These are phyloP conservation scores for Westerdykella sp. DNA, from an alignment of 2,329 filamentous ascomycete species.

Conservation along the genomic window DNA sequence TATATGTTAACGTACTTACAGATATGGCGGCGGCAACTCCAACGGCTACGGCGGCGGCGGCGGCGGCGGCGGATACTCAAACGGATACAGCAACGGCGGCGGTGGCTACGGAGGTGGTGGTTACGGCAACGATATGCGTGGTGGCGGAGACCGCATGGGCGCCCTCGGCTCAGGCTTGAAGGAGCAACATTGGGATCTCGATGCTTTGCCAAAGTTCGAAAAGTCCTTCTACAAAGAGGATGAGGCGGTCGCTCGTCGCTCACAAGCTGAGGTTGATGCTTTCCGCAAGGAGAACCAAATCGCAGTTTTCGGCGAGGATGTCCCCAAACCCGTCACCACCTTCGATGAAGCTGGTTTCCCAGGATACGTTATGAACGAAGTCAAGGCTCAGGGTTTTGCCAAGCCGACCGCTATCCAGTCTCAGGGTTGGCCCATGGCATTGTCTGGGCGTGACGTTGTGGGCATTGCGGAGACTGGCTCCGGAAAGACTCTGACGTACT, in stretches of 20 bases:
- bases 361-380: constrained; percentile 93
- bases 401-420: constrained; percentile 94
- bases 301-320: constrained; percentile 68
- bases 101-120: constrained; percentile 11
- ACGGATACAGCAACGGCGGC: constrained; percentile 25
- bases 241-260: constrained; percentile 66
- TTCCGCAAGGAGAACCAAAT: constrained; percentile 86
- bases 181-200: constrained; percentile 79
- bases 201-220: constrained; percentile 85
- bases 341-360: constrained; percentile 98
- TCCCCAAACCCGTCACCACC: constrained; percentile 90
- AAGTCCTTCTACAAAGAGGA: constrained; percentile 99
- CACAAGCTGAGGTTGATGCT: constrained; percentile 71
- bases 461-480: constrained; percentile 99
- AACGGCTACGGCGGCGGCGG: constrained; percentile 9
- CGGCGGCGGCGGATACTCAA: constrained; percentile 12
- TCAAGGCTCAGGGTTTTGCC: constrained; percentile 95
- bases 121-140: constrained; percentile 44
- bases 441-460: constrained; percentile 95
- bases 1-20: constrained; percentile 18
- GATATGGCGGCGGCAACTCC: constrained; percentile 22
- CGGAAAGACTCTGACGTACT: constrained; percentile 98
- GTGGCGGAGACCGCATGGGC: constrained; percentile 88
- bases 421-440: constrained; percentile 98
- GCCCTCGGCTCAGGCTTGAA: constrained; percentile 82